These are phyloP conservation scores for Diddensiella caesifluorescens DNA, from an alignment of 805 yeast species.

Conservation along the genomic window DNA sequence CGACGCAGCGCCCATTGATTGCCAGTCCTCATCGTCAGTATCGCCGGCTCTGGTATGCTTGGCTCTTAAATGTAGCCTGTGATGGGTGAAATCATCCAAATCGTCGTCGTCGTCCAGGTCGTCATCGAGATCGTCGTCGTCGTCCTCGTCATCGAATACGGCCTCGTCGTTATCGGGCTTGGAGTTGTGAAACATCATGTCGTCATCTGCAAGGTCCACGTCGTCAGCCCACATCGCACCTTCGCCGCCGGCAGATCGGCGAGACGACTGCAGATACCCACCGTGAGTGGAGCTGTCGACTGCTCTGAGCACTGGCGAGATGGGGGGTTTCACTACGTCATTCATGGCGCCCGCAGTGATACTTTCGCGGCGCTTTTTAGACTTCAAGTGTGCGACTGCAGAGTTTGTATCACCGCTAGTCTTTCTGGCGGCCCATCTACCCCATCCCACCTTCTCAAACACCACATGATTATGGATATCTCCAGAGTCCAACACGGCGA, in stretches of 20 bases:
- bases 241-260: conserved; percentile 7
- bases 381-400: conserved; percentile 9
- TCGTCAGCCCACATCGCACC: conserved; percentile 28
- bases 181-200: conserved; percentile 30
- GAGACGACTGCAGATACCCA: conserved; percentile 6
- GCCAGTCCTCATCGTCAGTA: conserved; percentile 98
- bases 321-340: conserved; percentile 26
- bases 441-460: conserved; percentile 96
- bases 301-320: conserved; percentile 32
- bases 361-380: conserved; percentile 21
- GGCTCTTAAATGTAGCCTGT: conserved; percentile 1
- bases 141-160: conserved; percentile 24
- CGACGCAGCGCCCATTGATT: conserved; percentile 73
- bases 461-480: conserved; percentile 45
- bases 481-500: conserved; percentile 72
- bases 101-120: conserved; percentile 34
- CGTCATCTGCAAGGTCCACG: conserved; percentile 30
- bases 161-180: conserved; percentile 10
- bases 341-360: conserved; percentile 21
- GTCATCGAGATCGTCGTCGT: conserved; percentile 30
- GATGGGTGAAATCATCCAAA: conserved; percentile 5
- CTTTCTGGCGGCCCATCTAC: conserved; percentile 84
- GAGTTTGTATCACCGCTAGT: conserved; percentile 70
- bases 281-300: conserved; percentile 27
- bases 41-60: conserved; percentile 41